Conservation (phyloP, 768 basidiomycete genomes). For the Coprinellus aureogranulatus region DNA sequence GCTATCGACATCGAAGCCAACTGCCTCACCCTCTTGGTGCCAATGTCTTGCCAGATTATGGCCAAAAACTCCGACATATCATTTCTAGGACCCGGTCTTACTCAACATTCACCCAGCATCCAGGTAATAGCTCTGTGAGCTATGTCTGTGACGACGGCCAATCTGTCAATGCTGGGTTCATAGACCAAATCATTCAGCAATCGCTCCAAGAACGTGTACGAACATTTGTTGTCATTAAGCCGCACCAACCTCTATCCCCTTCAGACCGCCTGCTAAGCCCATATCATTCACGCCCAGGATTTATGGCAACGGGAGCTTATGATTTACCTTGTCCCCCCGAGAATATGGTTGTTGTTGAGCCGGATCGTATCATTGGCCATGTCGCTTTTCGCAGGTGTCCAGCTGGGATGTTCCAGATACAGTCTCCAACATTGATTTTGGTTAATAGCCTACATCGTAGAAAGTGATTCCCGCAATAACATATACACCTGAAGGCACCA, state of each 20-base stretch:
- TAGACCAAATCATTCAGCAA: conserved; percentile 12
- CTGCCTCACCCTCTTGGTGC: conserved; percentile 14
- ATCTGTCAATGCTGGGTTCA: conserved; percentile 5
- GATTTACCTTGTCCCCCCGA: background rate
- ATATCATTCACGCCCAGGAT: conserved; percentile 9
- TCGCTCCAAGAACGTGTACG: background rate
- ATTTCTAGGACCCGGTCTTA: conserved; percentile 7
- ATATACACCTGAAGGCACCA: background rate
- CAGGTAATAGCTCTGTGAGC: conserved; percentile 12
- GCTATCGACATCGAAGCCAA: conserved; percentile 5
- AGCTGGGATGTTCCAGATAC: conserved; percentile 15
- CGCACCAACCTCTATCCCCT: conserved; percentile 6
- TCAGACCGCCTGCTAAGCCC: conserved; percentile 5
- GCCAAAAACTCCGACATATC: conserved; percentile 1
- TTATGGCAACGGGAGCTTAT: conserved; percentile 8
- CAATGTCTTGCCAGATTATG: conserved; percentile 6
- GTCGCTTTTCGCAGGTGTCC: background rate
- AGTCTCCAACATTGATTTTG: conserved; percentile 6
- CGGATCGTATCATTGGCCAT: background rate
- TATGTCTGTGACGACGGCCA: background rate
- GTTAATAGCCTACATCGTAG: conserved; percentile 14
- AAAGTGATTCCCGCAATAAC: background rate
- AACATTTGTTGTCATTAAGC: conserved; percentile 9
- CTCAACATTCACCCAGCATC: conserved; percentile 5
- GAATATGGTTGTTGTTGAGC: background rate